Evolutionary conservation across 2,329 filamentous ascomycete genomes (phyloP).

Genomic region (Aspergillus fijiensis): DNA sequence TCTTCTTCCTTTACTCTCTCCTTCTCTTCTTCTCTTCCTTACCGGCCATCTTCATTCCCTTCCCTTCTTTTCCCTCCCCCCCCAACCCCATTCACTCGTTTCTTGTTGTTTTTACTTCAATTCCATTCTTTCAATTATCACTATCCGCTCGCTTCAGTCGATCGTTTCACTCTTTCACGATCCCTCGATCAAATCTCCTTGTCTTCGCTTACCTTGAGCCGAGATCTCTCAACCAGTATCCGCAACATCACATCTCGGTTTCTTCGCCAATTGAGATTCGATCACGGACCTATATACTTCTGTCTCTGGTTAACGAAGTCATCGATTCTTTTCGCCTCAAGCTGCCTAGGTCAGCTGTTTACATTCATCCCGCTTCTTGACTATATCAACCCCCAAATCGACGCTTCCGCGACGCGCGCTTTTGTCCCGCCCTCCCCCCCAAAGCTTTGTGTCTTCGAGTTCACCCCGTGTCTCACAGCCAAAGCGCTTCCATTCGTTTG

Average conservation of each 20-base stretch:
- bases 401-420: conserved; percentile 40
- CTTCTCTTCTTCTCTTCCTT: conserved; percentile 17
- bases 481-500: conserved; percentile 33
- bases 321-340: conserved; percentile 23
- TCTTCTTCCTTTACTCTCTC: conserved; percentile 18
- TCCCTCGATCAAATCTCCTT: conserved; percentile 35
- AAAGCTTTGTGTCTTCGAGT: conserved; percentile 25
- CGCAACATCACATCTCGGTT: conserved; percentile 19
- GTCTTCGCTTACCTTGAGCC: conserved; percentile 38
- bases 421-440: conserved; percentile 23
- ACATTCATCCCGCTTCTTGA: conserved; percentile 23
- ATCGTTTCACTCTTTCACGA: conserved; percentile 56
- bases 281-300: conserved; percentile 19
- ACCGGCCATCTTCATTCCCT: conserved; percentile 28
- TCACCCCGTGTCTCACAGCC: conserved; percentile 16
- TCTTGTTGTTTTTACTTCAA: conserved; percentile 29
- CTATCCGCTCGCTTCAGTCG: conserved; percentile 38
- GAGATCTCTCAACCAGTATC: conserved; percentile 16
- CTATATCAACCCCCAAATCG: conserved; percentile 15
- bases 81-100: conserved; percentile 32
- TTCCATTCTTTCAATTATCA: conserved; percentile 28
- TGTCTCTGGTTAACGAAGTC: conserved; percentile 17
- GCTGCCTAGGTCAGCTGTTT: conserved; percentile 43
- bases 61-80: conserved; percentile 26
- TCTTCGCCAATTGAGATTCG: conserved; percentile 10